phyloP scores from a whole-genome alignment of 2,329 filamentous ascomycete species.

The Mycosphaerella sp. region DNA sequence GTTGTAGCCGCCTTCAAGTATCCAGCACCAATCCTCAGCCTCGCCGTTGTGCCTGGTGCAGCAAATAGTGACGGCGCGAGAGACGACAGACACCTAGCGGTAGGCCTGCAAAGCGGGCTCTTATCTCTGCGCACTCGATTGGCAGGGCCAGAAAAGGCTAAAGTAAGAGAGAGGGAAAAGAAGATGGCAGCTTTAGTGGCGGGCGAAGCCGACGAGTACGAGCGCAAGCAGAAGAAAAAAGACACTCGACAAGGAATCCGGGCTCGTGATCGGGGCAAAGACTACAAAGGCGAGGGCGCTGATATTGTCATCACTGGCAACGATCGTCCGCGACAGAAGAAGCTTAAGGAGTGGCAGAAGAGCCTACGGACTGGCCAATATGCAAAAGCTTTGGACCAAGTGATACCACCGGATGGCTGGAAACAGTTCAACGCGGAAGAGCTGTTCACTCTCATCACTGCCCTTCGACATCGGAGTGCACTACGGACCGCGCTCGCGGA shows the following conservation, averaged over 20 bases:
- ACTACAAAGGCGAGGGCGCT: slow-evolving; percentile 75
- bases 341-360: slow-evolving; percentile 70
- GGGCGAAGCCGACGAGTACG: slow-evolving; percentile 71
- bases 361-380: slow-evolving; percentile 75
- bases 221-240: slow-evolving; percentile 61
- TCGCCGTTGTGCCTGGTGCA: slow-evolving; percentile 63
- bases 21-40: slow-evolving; percentile 78
- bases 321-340: slow-evolving; percentile 57
- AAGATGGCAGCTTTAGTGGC: slow-evolving; percentile 78
- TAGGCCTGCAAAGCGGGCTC: slow-evolving; percentile 92
- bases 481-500: slow-evolving; percentile 72
- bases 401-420: slow-evolving; percentile 45
- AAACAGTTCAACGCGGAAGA: slow-evolving; percentile 32
- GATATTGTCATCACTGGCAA: slow-evolving; percentile 83
- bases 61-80: slow-evolving; percentile 48
- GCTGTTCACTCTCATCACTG: slow-evolving; percentile 70
- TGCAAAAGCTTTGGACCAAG: slow-evolving; percentile 68
- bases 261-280: slow-evolving; percentile 58
- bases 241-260: slow-evolving; percentile 56
- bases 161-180: slow-evolving; percentile 69
- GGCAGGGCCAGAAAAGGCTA: slow-evolving; percentile 71
- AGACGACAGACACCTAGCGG: slow-evolving; percentile 87
- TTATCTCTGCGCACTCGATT: slow-evolving; percentile 85
- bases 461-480: slow-evolving; percentile 80
- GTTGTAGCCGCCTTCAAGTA: slow-evolving; percentile 95